Conservation (phyloP, 164 flowering plant species). For the Protea cynaroides region DNA sequence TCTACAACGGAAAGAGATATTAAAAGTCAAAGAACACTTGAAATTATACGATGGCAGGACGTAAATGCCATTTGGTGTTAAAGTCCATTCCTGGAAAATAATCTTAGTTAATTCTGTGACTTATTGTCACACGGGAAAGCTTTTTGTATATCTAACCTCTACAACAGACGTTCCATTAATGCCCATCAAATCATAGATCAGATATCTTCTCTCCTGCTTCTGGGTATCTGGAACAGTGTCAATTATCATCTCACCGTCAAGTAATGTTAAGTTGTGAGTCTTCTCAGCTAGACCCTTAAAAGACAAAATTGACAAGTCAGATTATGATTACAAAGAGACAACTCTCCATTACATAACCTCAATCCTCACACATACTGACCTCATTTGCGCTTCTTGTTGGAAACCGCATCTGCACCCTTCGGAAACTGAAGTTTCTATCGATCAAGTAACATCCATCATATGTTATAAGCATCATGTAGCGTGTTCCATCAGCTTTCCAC, state of each 20-base stretch:
- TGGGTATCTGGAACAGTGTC: constrained; percentile 72
- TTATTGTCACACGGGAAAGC: too few relatives aligned
- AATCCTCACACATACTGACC: constrained; percentile 27
- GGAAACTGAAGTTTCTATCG: constrained; percentile 73
- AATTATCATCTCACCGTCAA: constrained; percentile 99
- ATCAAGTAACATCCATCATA: constrained; percentile 87
- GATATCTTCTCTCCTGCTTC: constrained; percentile 88
- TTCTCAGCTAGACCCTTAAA: constrained; percentile 46
- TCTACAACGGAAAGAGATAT: too few relatives aligned
- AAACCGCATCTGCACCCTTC: constrained; percentile 96
- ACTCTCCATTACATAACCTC: neutral
- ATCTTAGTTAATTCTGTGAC: too few relatives aligned
- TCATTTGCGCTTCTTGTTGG: constrained; percentile 60
- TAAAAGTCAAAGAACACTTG: too few relatives aligned
- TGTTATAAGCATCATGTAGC: constrained; percentile 95
- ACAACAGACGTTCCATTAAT: constrained; percentile 47
- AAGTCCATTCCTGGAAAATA: too few relatives aligned
- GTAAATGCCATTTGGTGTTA: too few relatives aligned
- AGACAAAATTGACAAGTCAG: constrained; percentile 14
- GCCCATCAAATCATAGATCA: constrained; percentile 91
- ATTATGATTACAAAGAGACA: neutral
- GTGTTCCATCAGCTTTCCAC: constrained; percentile 99
- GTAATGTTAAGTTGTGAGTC: constrained; percentile 76
- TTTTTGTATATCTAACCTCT: constrained; percentile 50
- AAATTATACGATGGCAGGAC: too few relatives aligned